phyloP scores from a whole-genome alignment of 2,329 filamentous ascomycete species.

The Colletotrichum australisinense region DNA sequence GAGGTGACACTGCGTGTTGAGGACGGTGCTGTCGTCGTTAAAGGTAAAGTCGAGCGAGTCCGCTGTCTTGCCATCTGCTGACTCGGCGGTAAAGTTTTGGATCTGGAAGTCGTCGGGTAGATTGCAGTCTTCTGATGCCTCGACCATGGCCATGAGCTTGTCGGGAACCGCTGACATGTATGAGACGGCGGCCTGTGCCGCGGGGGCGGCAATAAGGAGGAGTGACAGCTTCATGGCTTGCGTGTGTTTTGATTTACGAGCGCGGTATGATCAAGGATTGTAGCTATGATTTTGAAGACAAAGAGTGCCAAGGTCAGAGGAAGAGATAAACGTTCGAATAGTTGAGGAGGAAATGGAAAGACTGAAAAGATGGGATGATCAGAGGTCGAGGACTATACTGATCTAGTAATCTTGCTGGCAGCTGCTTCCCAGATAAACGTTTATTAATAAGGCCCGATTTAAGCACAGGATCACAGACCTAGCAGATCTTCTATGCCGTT shows the following conservation, averaged over 20 bases:
- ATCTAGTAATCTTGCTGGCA: background rate
- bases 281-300: background rate
- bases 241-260: too few species aligned
- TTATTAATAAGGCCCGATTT: background rate
- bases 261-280: background rate
- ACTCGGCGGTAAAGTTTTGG: conserved; percentile 48
- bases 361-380: conserved; percentile 7
- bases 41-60: conserved; percentile 53
- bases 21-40: conserved; percentile 50
- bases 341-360: background rate
- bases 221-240: conserved; percentile 32
- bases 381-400: background rate
- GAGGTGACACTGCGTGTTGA: conserved; percentile 55
- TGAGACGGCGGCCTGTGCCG: conserved; percentile 31
- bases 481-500: conserved; percentile 9
- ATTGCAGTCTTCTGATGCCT: conserved; percentile 42
- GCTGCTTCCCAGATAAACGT: conserved; percentile 12
- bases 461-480: conserved; percentile 10
- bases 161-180: conserved; percentile 38
- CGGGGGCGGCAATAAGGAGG: conserved; percentile 35
- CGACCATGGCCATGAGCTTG: conserved; percentile 30
- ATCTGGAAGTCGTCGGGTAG: conserved; percentile 54
- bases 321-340: background rate
- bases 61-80: conserved; percentile 47
- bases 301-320: background rate